phyloP scores from a whole-genome alignment of 441 rosid genomes.

The Geranium incanum region DNA sequence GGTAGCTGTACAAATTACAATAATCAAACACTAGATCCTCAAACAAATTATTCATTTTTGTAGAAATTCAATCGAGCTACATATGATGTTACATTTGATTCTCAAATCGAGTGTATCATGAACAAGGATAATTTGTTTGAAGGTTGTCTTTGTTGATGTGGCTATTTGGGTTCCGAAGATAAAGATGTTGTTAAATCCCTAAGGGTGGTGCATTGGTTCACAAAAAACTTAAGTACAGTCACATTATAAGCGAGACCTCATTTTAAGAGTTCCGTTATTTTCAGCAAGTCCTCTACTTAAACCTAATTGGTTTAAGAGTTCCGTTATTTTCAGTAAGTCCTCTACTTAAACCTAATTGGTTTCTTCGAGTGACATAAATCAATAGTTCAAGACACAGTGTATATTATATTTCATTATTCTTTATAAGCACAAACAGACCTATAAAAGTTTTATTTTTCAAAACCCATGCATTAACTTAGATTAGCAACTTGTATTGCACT shows the following conservation, averaged over 20 bases:
- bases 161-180: not conserved
- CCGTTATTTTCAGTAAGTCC: not conserved
- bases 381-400: not conserved
- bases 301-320: not conserved
- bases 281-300: not conserved
- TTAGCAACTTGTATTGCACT: not conserved
- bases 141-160: not conserved
- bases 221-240: not conserved
- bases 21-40: not conserved
- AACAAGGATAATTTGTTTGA: no score
- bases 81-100: no score
- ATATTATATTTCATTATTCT: not conserved
- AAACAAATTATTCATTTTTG: not conserved
- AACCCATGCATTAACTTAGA: not conserved
- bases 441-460: not conserved
- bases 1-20: constrained; percentile 12
- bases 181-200: not conserved
- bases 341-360: not conserved
- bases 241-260: not conserved
- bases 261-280: not conserved
- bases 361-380: no score
- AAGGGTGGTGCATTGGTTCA: not conserved
- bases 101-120: no score
- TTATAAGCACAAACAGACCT: not conserved
- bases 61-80: no score